Conservation (phyloP, 1,284 basidiomycete species). For the Leccinum subrobustum region DNA sequence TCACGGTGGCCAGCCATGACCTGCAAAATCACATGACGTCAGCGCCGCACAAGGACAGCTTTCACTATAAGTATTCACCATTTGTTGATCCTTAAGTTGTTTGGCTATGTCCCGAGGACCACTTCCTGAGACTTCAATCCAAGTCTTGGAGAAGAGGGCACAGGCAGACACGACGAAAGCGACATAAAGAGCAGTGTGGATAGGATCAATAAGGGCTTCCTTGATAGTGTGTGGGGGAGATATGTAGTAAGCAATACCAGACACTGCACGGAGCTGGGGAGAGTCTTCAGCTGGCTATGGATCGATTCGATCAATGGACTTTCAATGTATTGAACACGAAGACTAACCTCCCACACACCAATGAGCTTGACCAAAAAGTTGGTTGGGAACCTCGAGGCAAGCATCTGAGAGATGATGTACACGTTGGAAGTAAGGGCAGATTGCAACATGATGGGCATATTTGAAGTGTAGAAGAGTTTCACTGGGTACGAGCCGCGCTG, state of each 20-base stretch:
- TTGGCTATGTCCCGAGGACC: slow-evolving; percentile 96
- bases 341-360: slow-evolving; percentile 91
- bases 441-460: slow-evolving; percentile 99
- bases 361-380: slow-evolving; percentile 90
- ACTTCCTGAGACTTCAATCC: slow-evolving; percentile 97
- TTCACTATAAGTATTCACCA: slow-evolving; percentile 50
- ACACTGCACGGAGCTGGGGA: slow-evolving; percentile 86
- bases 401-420: slow-evolving; percentile 97
- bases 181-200: slow-evolving; percentile 93
- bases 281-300: slow-evolving; percentile 86
- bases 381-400: slow-evolving; percentile 85
- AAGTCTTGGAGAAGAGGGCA: slow-evolving; percentile 98
- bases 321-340: neutral
- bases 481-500: slow-evolving; percentile 95
- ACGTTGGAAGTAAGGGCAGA: slow-evolving; percentile 92
- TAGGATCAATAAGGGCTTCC: slow-evolving; percentile 86
- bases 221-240: slow-evolving; percentile 92
- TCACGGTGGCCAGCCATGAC: slow-evolving; percentile 98
- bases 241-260: slow-evolving; percentile 98
- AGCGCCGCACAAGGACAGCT: neutral
- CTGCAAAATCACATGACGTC: slow-evolving; percentile 33
- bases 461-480: slow-evolving; percentile 98
- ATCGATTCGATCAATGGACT: neutral
- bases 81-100: slow-evolving; percentile 97
- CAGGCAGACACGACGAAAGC: slow-evolving; percentile 92